phyloP scores from a whole-genome alignment of 2,329 filamentous ascomycete species.

The Aspergillus transmontanensis region DNA sequence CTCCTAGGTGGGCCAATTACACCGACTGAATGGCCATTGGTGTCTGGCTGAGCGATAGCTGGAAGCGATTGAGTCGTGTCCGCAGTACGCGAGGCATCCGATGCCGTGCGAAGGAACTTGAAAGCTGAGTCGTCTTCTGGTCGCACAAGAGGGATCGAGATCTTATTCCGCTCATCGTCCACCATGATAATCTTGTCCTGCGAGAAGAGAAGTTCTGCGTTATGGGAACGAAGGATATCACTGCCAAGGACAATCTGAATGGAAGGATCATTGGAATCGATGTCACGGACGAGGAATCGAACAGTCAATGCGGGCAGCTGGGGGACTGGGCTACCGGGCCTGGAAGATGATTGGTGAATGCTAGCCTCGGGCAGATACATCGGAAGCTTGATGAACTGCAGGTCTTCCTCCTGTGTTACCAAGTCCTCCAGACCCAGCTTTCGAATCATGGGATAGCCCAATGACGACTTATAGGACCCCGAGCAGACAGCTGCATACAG shows the following conservation, averaged over 20 bases:
- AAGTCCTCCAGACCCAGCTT: conserved; percentile 72
- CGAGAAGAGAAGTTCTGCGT: conserved; percentile 88
- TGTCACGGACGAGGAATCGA: conserved; percentile 71
- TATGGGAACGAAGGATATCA: conserved; percentile 81
- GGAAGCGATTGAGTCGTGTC: conserved; percentile 9
- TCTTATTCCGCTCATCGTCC: conserved; percentile 80
- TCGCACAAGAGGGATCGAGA: conserved; percentile 88
- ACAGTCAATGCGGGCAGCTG: conserved; percentile 82
- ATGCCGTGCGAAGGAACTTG: conserved; percentile 70
- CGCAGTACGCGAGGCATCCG: conserved; percentile 22
- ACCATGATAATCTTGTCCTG: conserved; percentile 87
- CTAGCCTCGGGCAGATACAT: conserved; percentile 92
- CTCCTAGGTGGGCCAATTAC: conserved; percentile 36
- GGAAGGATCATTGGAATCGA: conserved; percentile 52
- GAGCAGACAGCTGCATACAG: conserved; percentile 92
- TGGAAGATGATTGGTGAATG: conserved; percentile 70
- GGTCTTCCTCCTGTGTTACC: conserved; percentile 66
- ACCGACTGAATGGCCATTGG: conserved; percentile 32
- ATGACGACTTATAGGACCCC: conserved; percentile 83
- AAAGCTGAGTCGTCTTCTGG: conserved; percentile 85
- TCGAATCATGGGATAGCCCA: conserved; percentile 74
- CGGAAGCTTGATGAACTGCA: conserved; percentile 71
- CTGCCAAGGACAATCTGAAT: conserved; percentile 90
- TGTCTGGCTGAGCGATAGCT: conserved; percentile 11
- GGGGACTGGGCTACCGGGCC: conserved; percentile 71